phyloP scores from a whole-genome alignment of 1,139 yeast genomes.

The Kurtzmaniella natalensis region DNA sequence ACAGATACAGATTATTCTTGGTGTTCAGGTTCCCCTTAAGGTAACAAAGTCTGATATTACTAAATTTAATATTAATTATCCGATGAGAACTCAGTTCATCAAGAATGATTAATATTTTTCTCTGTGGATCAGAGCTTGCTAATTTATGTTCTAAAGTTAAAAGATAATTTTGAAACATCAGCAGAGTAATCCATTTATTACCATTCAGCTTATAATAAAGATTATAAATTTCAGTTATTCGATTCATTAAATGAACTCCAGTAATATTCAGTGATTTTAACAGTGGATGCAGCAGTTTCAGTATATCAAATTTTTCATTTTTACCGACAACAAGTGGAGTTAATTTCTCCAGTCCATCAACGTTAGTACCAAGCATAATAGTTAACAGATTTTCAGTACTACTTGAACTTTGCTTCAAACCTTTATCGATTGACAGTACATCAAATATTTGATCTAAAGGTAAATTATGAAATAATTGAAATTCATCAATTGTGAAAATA shows the following conservation, averaged over 20 bases:
- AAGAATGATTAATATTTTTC: conserved; percentile 52
- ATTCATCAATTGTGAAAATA: conserved; percentile 58
- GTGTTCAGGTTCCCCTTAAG: conserved; percentile 39
- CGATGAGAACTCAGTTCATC: conserved; percentile 66
- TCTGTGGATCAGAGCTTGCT: conserved; percentile 27
- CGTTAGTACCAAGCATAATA: conserved; percentile 58
- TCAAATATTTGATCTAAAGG: conserved; percentile 60
- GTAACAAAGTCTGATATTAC: conserved; percentile 45
- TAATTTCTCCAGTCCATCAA: conserved; percentile 59
- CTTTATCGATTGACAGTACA: conserved; percentile 44
- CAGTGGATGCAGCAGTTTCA: conserved; percentile 25
- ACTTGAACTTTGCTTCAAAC: conserved; percentile 39
- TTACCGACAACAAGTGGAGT: conserved; percentile 61
- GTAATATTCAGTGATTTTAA: conserved; percentile 22
- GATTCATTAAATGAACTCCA: conserved; percentile 28
- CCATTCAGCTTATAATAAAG: conserved; percentile 56
- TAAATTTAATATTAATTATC: conserved; percentile 51
- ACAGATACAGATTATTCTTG: conserved; percentile 18
- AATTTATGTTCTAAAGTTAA: conserved; percentile 55
- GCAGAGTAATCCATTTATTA: conserved; percentile 65
- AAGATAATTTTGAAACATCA: conserved; percentile 59
- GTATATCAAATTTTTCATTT: conserved; percentile 50
- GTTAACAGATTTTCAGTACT: conserved; percentile 54
- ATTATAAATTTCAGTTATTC: conserved; percentile 48
- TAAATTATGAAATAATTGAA: conserved; percentile 55